These are phyloP conservation scores for Erigeron philadelphicus DNA, from an alignment of 140 eudicot genomes.

Conservation along the genomic window DNA sequence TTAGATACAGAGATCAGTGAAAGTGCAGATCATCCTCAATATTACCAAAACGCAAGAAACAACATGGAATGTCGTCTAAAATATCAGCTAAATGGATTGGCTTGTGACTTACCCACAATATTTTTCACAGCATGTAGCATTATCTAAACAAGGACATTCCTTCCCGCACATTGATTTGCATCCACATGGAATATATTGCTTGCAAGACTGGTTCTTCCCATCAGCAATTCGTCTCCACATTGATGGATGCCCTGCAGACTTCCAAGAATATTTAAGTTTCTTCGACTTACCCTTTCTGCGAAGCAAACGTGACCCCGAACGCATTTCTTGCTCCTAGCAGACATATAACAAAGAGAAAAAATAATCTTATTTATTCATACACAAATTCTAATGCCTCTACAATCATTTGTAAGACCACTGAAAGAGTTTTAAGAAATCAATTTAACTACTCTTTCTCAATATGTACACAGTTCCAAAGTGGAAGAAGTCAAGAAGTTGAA, in stretches of 20 bases:
- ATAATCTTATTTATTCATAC: background rate
- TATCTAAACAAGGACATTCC: conserved; percentile 77
- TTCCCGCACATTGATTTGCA: conserved; percentile 78
- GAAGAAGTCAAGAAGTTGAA: conserved; percentile 11
- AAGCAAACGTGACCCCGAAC: conserved; percentile 59
- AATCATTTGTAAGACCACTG: conserved; percentile 4
- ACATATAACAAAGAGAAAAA: background rate
- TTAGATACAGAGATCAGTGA: conserved; percentile 13
- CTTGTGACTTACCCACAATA: conserved; percentile 67
- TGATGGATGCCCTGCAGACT: conserved; percentile 88
- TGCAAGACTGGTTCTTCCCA: conserved; percentile 68
- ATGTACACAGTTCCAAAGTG: conserved; percentile 10
- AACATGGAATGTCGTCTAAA: background rate
- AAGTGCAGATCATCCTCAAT: background rate
- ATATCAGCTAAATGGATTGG: conserved; percentile 7
- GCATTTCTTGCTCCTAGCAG: conserved; percentile 50
- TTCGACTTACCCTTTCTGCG: conserved; percentile 78
- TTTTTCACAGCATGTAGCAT: conserved; percentile 89
- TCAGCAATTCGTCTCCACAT: conserved; percentile 81
- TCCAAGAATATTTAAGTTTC: conserved; percentile 76
- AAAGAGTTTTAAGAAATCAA: background rate
- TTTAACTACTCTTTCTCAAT: conserved; percentile 6
- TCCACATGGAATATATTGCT: conserved; percentile 79
- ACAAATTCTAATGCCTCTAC: background rate
- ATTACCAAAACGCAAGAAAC: conserved; percentile 5